Evolutionary conservation across 176 grass and related monocot species (phyloP).

Genomic region (Cymbopogon citratus): DNA sequence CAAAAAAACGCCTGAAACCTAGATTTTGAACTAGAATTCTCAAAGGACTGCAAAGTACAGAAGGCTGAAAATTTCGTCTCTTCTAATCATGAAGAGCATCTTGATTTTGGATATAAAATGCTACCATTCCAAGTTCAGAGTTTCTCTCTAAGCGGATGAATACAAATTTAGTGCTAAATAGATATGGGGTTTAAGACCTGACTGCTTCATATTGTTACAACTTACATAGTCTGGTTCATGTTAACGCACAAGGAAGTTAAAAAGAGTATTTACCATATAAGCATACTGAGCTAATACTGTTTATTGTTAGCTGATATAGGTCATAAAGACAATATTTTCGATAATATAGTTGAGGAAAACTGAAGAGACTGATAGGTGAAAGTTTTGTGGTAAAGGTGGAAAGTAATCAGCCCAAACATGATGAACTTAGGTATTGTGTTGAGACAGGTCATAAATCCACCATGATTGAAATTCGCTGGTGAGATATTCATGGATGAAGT

Average conservation of each 20-base stretch:
- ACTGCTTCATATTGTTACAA: background rate
- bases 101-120: background rate
- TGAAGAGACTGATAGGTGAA: background rate
- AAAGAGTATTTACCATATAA: background rate
- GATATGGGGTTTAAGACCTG: background rate
- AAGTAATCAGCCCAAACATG: constrained; percentile 10
- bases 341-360: background rate
- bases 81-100: background rate
- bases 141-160: background rate
- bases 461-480: constrained; percentile 23
- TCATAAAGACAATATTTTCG: background rate
- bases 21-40: background rate
- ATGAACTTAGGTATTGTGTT: constrained; percentile 42
- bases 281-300: background rate
- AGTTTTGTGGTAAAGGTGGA: background rate
- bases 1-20: background rate
- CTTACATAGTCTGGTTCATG: background rate
- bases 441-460: constrained; percentile 32
- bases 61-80: background rate
- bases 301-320: constrained; percentile 8
- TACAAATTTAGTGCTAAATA: constrained; percentile 8
- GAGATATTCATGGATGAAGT: background rate
- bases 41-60: background rate
- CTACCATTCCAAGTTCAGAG: background rate
- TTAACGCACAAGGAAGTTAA: background rate